These are phyloP conservation scores for Phytophthora idaei DNA, from an alignment of 352 stramenopile species.

Conservation along the genomic window DNA sequence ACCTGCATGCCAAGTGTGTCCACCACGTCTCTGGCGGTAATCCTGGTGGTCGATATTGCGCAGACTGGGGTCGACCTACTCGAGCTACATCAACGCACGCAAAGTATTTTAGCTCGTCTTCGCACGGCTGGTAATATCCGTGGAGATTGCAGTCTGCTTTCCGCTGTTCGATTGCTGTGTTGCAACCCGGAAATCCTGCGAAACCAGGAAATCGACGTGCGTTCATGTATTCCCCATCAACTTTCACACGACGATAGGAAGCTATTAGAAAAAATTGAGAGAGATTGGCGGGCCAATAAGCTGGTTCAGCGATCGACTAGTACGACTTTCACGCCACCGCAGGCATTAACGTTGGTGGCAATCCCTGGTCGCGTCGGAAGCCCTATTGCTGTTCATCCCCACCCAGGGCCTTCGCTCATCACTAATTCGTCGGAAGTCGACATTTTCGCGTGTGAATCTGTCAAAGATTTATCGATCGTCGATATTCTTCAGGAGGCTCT, in stretches of 20 bases:
- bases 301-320: not conserved
- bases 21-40: too few relatives aligned
- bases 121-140: not conserved
- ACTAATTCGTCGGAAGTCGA: not conserved
- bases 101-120: not conserved
- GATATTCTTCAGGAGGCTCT: not conserved
- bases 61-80: not conserved
- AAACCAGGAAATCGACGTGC: not conserved
- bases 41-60: too few relatives aligned
- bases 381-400: not conserved
- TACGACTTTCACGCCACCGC: not conserved
- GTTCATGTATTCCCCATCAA: conserved; percentile 1
- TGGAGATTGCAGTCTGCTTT: not conserved
- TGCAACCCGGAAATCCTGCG: not conserved
- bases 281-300: not conserved
- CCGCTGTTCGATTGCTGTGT: not conserved
- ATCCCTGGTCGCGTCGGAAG: not conserved
- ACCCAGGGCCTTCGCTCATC: not conserved
- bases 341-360: not conserved
- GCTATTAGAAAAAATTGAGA: not conserved
- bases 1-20: too few relatives aligned
- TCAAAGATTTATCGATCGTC: not conserved
- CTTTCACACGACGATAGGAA: not conserved
- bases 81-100: not conserved
- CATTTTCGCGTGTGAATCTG: not conserved